Evolutionary conservation across 177 flowering plant genomes (phyloP).

Genomic region (Telopea speciosissima): DNA sequence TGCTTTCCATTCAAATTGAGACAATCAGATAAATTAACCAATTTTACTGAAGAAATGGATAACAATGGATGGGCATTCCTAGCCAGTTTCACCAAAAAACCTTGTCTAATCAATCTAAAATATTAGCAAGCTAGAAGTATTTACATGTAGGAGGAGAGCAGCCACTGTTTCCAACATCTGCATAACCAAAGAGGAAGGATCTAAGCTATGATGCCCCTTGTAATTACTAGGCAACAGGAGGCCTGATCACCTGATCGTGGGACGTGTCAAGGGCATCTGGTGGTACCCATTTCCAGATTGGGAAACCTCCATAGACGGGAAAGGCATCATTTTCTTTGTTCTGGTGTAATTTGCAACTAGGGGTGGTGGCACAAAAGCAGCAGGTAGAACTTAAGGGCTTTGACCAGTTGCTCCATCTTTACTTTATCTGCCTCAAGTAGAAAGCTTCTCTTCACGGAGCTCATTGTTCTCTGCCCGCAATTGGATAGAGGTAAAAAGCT

Average conservation of each 20-base stretch:
- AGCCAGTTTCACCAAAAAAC: neutral
- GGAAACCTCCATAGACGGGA: constrained; percentile 43
- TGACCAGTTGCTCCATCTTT: constrained; percentile 56
- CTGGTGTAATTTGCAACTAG: constrained; percentile 44
- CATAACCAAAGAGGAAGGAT: constrained; percentile 4
- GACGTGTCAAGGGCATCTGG: constrained; percentile 34
- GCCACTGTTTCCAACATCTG: constrained; percentile 3
- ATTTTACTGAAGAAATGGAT: neutral
- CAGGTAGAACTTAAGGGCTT: constrained; percentile 26
- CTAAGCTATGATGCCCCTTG: neutral
- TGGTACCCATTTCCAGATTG: constrained; percentile 71
- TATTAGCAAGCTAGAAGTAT: constrained; percentile 11
- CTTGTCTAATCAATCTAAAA: neutral
- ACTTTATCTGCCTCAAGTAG: constrained; percentile 53
- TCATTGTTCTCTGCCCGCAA: constrained; percentile 62
- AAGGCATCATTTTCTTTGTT: constrained; percentile 53
- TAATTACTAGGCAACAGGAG: no score
- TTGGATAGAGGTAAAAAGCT: neutral
- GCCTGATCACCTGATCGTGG: no score
- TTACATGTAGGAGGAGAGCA: constrained; percentile 14
- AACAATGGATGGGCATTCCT: neutral
- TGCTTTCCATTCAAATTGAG: neutral
- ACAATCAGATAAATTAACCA: neutral
- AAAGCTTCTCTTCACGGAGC: constrained; percentile 60
- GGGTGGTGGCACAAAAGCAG: constrained; percentile 42